Base-by-base conservation (phyloP, 805 yeast species). In the Hanseniaspora thailandica region DNA sequence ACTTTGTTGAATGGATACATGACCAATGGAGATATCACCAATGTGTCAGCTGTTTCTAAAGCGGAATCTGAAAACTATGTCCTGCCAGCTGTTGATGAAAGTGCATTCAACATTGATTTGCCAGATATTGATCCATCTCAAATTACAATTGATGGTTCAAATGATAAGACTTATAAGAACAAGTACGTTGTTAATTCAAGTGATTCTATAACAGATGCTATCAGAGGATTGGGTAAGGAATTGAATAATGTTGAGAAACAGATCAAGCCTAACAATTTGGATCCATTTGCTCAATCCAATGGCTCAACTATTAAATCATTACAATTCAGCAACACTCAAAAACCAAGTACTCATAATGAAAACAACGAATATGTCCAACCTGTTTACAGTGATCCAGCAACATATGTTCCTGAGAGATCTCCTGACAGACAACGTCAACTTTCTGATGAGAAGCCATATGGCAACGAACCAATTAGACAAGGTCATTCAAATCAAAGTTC, bases 101-200 rank as follows among this genome's bases (percentile, higher is more conserved):
- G 53, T 47, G 49, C 35, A 5, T 54, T 54, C 17, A 30, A 38
- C 4, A 54, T 54, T 30, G 56, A 54, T 25, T 12, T 54, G 15
- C 56, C 56, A 9, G 53, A 43, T 38, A 35, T 54, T 15, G 56
- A 54, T 47, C 49, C 53, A 9, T 44, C 53, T 4, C 56, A 54
- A 22, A 48, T 54, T 4, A 47, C 47, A 7, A 47, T 53, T 43
- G 45, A 53, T 47, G 52, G 45, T 7, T 26, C 26, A 9, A 22
- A 13, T 20, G 33, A 43, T 10, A 12, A 6, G 8, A 23, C n/a
- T 6, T n/a, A 39, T 10, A 41, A 41, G 5, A 41, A 35, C 5
- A 43, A 31, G 23, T 20, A 34, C n/a, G 38, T 20, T 12, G 33
- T 31, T 3, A 25, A 34, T n/a, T 41, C 53, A 5, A 35, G 17